These are phyloP conservation scores for Verticillium nubilum DNA, from an alignment of 2,329 filamentous ascomycete genomes.

Conservation along the genomic window DNA sequence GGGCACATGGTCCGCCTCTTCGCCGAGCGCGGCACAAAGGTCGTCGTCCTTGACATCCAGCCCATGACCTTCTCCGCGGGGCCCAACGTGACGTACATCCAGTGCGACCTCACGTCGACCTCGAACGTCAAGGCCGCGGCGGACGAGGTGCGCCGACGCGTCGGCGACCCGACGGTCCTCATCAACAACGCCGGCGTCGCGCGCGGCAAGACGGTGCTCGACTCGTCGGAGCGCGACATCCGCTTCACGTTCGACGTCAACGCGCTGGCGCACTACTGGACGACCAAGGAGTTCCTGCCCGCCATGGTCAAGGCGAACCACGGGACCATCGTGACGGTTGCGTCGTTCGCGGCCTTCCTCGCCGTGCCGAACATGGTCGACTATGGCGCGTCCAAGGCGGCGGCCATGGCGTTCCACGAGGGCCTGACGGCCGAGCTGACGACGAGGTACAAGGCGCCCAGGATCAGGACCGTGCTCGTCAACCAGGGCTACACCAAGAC, in stretches of 20 bases:
- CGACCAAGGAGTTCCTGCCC: slow-evolving; percentile 63
- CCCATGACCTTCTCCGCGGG: slow-evolving; percentile 46
- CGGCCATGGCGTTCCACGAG: slow-evolving; percentile 63
- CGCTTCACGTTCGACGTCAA: slow-evolving; percentile 69
- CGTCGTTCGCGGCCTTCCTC: slow-evolving; percentile 57
- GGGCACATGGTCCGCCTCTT: slow-evolving; percentile 58
- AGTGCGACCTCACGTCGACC: slow-evolving; percentile 63
- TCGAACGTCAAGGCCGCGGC: slow-evolving; percentile 47
- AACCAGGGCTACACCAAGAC: slow-evolving; percentile 60
- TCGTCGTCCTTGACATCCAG: slow-evolving; percentile 68
- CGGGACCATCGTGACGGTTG: slow-evolving; percentile 68
- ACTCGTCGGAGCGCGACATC: slow-evolving; percentile 50
- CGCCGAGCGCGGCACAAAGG: slow-evolving; percentile 58
- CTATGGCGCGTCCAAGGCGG: slow-evolving; percentile 63
- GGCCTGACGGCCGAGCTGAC: slow-evolving; percentile 53
- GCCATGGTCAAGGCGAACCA: slow-evolving; percentile 58
- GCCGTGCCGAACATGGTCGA: slow-evolving; percentile 59
- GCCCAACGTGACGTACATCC: slow-evolving; percentile 59
- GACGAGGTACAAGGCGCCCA: slow-evolving; percentile 55
- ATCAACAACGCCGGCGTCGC: slow-evolving; percentile 68
- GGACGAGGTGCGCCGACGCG: slow-evolving; percentile 41
- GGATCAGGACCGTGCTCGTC: slow-evolving; percentile 61
- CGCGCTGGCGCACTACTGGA: slow-evolving; percentile 60
- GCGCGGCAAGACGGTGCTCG: slow-evolving; percentile 56
- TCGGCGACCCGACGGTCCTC: slow-evolving; percentile 63